Percentiles rank a stretch among this genome's conserved stretches.
These are phyloP conservation scores for Trichoderma sp. DNA, from an alignment of 2,329 filamentous ascomycete genomes.

Conservation along the genomic window DNA sequence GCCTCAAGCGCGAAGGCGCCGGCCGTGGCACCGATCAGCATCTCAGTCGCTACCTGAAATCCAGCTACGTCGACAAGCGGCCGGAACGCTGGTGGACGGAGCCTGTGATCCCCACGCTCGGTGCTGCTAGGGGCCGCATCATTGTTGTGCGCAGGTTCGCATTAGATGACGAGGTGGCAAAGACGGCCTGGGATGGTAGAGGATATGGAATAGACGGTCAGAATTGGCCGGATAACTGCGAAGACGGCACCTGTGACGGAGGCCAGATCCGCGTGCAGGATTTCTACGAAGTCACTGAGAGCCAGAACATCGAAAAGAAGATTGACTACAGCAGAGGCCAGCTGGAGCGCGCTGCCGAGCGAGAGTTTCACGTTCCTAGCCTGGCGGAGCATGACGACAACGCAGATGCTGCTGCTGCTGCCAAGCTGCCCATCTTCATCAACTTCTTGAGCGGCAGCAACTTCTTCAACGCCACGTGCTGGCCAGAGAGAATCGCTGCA, in stretches of 20 bases:
- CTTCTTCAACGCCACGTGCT: constrained; percentile 90
- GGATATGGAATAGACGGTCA: constrained; percentile 66
- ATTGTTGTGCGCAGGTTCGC: constrained; percentile 82
- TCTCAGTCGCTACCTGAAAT: constrained; percentile 71
- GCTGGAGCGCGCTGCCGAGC: constrained; percentile 70
- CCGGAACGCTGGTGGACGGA: constrained; percentile 75
- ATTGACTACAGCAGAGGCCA: constrained; percentile 74
- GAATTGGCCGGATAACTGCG: constrained; percentile 86
- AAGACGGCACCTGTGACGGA: constrained; percentile 69
- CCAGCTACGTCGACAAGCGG: constrained; percentile 67
- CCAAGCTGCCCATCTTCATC: constrained; percentile 70
- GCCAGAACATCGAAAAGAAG: constrained; percentile 78
- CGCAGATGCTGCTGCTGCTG: constrained; percentile 35
- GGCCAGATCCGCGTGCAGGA: constrained; percentile 87
- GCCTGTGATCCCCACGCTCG: constrained; percentile 75
- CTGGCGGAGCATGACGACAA: constrained; percentile 34
- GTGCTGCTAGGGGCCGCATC: constrained; percentile 79
- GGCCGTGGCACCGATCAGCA: constrained; percentile 80
- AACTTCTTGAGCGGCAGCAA: constrained; percentile 93
- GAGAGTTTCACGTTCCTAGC: constrained; percentile 50
- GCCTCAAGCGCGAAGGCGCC: constrained; percentile 87
- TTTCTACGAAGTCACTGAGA: constrained; percentile 85
- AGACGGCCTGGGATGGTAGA: constrained; percentile 52
- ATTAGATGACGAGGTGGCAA: constrained; percentile 59
- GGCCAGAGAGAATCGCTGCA: constrained; percentile 89